phyloP scores from a whole-genome alignment of 805 yeast genomes.

The Pichia insulana region DNA sequence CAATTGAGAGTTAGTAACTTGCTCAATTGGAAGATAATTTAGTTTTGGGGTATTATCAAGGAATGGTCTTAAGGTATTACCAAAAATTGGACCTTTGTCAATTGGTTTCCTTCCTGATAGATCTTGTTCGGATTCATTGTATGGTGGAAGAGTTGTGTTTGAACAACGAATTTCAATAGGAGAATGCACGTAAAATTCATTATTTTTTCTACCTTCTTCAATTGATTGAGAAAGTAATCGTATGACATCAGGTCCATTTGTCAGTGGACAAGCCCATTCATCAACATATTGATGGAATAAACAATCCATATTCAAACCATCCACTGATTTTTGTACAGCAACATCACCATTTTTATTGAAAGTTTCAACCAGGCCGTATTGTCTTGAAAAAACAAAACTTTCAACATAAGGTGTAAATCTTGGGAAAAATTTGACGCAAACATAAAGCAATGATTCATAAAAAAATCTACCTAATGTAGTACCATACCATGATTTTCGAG shows the following conservation, averaged over 20 bases:
- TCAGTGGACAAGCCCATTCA: constrained; percentile 94
- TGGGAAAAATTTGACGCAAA: constrained; percentile 67
- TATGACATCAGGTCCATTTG: constrained; percentile 65
- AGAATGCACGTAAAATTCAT: constrained; percentile 80
- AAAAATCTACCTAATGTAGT: constrained; percentile 67
- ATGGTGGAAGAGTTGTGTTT: constrained; percentile 52
- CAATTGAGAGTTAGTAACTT: constrained; percentile 62
- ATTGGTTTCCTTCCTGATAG: constrained; percentile 39
- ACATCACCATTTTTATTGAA: constrained; percentile 41
- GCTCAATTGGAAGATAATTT: constrained; percentile 44
- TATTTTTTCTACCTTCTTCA: constrained; percentile 45
- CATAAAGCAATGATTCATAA: constrained; percentile 72
- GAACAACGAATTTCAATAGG: constrained; percentile 94
- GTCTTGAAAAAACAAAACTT: constrained; percentile 74
- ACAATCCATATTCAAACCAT: constrained; percentile 92
- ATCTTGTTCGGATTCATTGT: constrained; percentile 32
- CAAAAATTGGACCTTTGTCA: constrained; percentile 73
- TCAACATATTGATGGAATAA: constrained; percentile 87
- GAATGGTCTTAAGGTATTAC: constrained; percentile 74
- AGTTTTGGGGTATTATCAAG: constrained; percentile 73
- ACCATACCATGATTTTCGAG: constrained; percentile 80
- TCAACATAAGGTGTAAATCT: constrained; percentile 79
- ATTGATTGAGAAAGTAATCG: constrained; percentile 54
- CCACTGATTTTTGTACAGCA: constrained; percentile 73
- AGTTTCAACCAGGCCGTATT: constrained; percentile 70